Base-by-base conservation (phyloP, 176 grass and related monocot species). In the Musa itinerans region DNA sequence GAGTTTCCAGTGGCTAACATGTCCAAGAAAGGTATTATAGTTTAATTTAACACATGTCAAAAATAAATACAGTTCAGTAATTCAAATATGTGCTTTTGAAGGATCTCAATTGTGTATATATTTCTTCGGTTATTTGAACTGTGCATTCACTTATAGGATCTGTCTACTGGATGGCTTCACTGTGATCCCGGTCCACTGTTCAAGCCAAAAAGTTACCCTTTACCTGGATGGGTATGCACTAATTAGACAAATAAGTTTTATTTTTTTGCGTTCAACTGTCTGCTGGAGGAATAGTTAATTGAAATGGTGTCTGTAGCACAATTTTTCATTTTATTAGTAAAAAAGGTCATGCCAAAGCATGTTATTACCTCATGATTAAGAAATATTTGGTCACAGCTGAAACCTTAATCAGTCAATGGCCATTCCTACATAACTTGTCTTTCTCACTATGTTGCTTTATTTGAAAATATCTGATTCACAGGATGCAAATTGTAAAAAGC, bases 141-240 rank as follows among this genome's bases (percentile, higher is more conserved):
- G 72, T 78, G 8, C 27, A 65, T 65, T 65, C 23, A 69, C 71
- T 89, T 79, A 71, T 34, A 96, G 92, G 92, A 96, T 81, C 62
- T 96, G 54, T 91, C 92, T 21, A 91, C 83, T 70, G 92, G 83
- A 57, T 96, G 92, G 92, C 88, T 96, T 72, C 78, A 81, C 66
- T 96, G 92, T 85, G 92, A 96, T 79, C 92, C 92, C 9, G 88
- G 86, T 50, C 86, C 83, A 26, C 87, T 89, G 68, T 96, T 96
- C 82, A 96, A 85, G 11, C 79, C 81, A 83, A 82, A 89, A 87
- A 76, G 55, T 83, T 96, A 91, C 34, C 53, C 75, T 63, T 82
- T 96, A 76, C 79, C 54, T 34, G 86, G 79, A 89, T 89, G 86
- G 91, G 92, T 96, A 81, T 83, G 79, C 21, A 25, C 21, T 73